These are phyloP conservation scores for Inga oerstediana DNA, from an alignment of 306 rosid genomes.

Conservation along the genomic window DNA sequence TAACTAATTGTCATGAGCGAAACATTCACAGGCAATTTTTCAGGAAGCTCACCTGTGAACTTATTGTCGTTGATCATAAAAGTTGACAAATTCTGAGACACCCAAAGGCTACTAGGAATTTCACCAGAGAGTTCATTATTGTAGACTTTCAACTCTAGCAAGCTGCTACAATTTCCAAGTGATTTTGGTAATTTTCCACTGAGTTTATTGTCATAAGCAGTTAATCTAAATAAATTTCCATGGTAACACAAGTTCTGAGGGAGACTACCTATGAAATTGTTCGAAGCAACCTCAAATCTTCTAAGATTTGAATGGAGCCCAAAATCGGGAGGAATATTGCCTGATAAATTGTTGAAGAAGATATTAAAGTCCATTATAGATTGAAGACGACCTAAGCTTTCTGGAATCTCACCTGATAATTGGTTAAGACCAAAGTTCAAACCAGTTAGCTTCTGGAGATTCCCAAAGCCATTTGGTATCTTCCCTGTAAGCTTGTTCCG, in stretches of 20 bases:
- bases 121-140: conserved; percentile 46
- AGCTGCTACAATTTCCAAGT: conserved; percentile 44
- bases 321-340: conserved; percentile 47
- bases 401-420: conserved; percentile 49
- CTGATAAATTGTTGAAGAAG: conserved; percentile 45
- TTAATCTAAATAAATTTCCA: conserved; percentile 38
- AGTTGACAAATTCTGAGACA: conserved; percentile 9
- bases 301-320: conserved; percentile 40
- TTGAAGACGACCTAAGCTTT: conserved; percentile 48
- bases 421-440: conserved; percentile 39
- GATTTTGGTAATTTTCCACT: conserved; percentile 49
- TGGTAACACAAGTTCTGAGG: conserved; percentile 49
- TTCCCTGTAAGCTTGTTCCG: conserved; percentile 39
- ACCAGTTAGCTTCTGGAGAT: conserved; percentile 30
- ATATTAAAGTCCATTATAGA: conserved; percentile 27
- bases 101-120: conserved; percentile 56
- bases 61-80: conserved; percentile 40
- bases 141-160: neutral
- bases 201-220: conserved; percentile 43
- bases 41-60: conserved; percentile 51
- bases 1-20: conserved; percentile 37
- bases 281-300: conserved; percentile 38
- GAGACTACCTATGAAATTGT: conserved; percentile 43
- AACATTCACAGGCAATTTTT: conserved; percentile 33
- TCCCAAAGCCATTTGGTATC: conserved; percentile 47